phyloP scores from a whole-genome alignment of 2,329 filamentous ascomycete species.

The Dothidotthia symphoricarpi region DNA sequence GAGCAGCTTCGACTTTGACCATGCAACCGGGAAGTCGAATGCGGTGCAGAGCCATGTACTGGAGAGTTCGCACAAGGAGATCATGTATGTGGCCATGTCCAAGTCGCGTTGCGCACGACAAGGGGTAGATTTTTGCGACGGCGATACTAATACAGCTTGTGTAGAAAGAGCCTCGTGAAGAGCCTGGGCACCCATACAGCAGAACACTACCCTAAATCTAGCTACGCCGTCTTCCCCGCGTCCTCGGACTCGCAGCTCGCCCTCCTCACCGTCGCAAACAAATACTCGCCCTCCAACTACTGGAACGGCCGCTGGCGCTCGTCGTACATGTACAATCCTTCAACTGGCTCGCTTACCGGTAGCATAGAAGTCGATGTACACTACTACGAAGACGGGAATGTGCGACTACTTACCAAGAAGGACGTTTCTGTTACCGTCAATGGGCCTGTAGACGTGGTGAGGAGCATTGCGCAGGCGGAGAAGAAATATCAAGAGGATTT shows the following conservation, averaged over 20 bases:
- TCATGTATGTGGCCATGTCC: slow-evolving; percentile 63
- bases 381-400: slow-evolving; percentile 99
- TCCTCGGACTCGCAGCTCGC: slow-evolving; percentile 74
- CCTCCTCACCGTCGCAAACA: slow-evolving; percentile 85
- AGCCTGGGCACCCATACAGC: slow-evolving; percentile 70
- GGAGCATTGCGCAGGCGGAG: slow-evolving; percentile 75
- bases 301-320: slow-evolving; percentile 98
- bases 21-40: slow-evolving; percentile 81
- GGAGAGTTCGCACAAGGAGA: slow-evolving; percentile 72
- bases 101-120: no score
- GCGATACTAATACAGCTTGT: slow-evolving; percentile 2
- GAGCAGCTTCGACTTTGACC: slow-evolving; percentile 86
- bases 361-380: slow-evolving; percentile 92
- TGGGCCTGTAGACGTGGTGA: slow-evolving; percentile 63
- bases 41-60: slow-evolving; percentile 74
- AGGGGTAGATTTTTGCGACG: no score
- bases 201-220: slow-evolving; percentile 84
- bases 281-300: slow-evolving; percentile 97
- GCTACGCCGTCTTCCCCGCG: slow-evolving; percentile 79
- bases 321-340: slow-evolving; percentile 74
- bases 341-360: slow-evolving; percentile 66
- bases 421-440: slow-evolving; percentile 62
- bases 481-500: slow-evolving; percentile 95
- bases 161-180: slow-evolving; percentile 80
- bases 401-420: slow-evolving; percentile 88